These are phyloP conservation scores for Pseudozyma thailandica DNA, from an alignment of 1,284 basidiomycete genomes.

Conservation along the genomic window DNA sequence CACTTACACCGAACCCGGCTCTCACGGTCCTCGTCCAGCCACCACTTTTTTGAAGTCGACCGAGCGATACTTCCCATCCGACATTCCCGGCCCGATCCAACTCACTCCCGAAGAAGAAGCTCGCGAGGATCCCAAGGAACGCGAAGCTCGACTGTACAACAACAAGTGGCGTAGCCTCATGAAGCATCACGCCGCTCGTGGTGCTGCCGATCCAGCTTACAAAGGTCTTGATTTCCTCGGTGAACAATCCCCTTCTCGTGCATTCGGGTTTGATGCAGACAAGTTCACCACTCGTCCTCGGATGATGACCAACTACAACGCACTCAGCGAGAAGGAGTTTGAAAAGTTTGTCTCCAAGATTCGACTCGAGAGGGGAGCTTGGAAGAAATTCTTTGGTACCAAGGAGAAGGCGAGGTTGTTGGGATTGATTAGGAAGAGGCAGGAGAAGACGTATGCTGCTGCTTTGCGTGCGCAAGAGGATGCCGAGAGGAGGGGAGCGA, in stretches of 20 bases:
- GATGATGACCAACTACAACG: slow-evolving; percentile 61
- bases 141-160: slow-evolving; percentile 34
- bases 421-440: slow-evolving; percentile 35
- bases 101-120: slow-evolving; percentile 31
- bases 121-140: slow-evolving; percentile 17
- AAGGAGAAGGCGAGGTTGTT: slow-evolving; percentile 43
- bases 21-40: slow-evolving; percentile 38
- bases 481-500: slow-evolving; percentile 37
- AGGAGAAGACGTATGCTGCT: slow-evolving; percentile 34
- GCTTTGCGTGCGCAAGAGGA: slow-evolving; percentile 38
- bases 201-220: slow-evolving; percentile 42
- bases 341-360: slow-evolving; percentile 50
- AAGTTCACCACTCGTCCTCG: slow-evolving; percentile 47
- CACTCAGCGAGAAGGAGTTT: slow-evolving; percentile 51
- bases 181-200: slow-evolving; percentile 41
- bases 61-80: slow-evolving; percentile 45
- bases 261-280: slow-evolving; percentile 40
- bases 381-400: slow-evolving; percentile 31
- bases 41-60: slow-evolving; percentile 40
- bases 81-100: slow-evolving; percentile 36
- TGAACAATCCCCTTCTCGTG: slow-evolving; percentile 30
- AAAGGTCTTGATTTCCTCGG: slow-evolving; percentile 44
- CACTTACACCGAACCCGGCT: slow-evolving; percentile 22
- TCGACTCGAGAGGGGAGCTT: slow-evolving; percentile 28
- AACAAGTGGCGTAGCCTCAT: slow-evolving; percentile 35